Percentiles rank a stretch among this genome's conserved stretches.
Conservation (phyloP, 1,284 basidiomycete genomes). For the Rhodotorula glutinis region DNA sequence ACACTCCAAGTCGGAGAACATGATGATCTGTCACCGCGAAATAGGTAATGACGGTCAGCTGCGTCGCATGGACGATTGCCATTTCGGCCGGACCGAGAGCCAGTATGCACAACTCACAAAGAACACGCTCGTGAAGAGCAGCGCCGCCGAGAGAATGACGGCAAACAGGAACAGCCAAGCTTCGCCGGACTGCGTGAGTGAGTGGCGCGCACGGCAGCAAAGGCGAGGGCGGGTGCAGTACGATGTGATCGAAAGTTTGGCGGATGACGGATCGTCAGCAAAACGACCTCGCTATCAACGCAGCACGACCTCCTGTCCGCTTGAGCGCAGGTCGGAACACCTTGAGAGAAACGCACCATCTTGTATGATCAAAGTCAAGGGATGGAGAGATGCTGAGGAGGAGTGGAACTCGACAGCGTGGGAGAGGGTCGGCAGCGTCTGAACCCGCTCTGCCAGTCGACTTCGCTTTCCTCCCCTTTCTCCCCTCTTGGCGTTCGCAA, state of each 20-base stretch:
- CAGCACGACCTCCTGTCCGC: not conserved
- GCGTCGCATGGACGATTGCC: not conserved
- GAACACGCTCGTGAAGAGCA: slow-evolving; percentile 97
- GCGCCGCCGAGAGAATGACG: slow-evolving; percentile 51
- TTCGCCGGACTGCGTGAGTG: slow-evolving; percentile 35
- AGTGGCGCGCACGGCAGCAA: too few relatives aligned
- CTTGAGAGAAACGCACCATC: not conserved
- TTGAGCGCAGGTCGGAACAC: not conserved
- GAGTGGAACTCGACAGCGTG: too few relatives aligned
- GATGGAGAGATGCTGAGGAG: too few relatives aligned
- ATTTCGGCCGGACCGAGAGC: too few relatives aligned
- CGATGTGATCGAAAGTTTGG: not conserved
- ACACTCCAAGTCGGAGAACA: slow-evolving; percentile 97
- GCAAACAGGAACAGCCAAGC: slow-evolving; percentile 37
- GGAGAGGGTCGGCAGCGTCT: too few relatives aligned
- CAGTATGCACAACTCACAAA: slow-evolving; percentile 85
- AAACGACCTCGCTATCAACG: not conserved
- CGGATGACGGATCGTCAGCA: not conserved
- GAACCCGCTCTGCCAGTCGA: too few relatives aligned
- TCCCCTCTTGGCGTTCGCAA: too few relatives aligned
- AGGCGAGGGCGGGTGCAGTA: not conserved
- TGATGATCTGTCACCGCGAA: slow-evolving; percentile 74
- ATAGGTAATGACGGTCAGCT: not conserved
- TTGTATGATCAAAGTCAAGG: too few relatives aligned
- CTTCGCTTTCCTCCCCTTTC: too few relatives aligned